Conservation (phyloP, 2,329 filamentous ascomycete species). For the Didymella glomerata region DNA sequence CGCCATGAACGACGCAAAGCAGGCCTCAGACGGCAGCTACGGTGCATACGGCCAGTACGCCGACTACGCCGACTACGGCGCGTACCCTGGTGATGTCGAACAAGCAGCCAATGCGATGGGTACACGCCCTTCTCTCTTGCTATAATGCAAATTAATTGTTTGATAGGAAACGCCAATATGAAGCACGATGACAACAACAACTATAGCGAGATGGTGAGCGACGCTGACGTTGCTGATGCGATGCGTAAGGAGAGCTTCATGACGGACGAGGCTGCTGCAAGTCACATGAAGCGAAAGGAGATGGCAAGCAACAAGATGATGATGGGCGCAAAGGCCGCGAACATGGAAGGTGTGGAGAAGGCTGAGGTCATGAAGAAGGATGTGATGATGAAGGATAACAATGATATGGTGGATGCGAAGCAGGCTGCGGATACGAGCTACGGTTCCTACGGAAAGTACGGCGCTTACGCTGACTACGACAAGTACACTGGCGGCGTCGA, state of each 20-base stretch:
- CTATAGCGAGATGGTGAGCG: neutral
- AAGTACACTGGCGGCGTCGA: conserved; percentile 13
- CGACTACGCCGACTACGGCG: neutral
- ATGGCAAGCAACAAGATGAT: neutral
- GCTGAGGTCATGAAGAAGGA: neutral
- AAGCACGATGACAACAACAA: conserved; percentile 11
- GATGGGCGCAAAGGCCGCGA: neutral
- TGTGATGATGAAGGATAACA: neutral
- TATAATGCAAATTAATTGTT: neutral
- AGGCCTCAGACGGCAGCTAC: conserved; percentile 3
- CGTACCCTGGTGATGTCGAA: neutral
- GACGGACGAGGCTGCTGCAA: neutral
- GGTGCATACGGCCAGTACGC: conserved; percentile 1
- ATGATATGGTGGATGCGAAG: neutral
- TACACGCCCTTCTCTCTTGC: neutral
- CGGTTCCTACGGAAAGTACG: conserved; percentile 14
- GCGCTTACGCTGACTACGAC: conserved; percentile 9
- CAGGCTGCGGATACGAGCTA: conserved; percentile 18
- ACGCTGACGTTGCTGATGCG: neutral
- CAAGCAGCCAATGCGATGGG: conserved; percentile 8
- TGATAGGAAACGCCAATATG: conserved; percentile 5
- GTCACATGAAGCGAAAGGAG: neutral
- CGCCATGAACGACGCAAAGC: neutral
- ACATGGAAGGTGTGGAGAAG: no score
- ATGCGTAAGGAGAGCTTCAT: conserved; percentile 3